These are phyloP conservation scores for Fusarium humuli DNA, from an alignment of 2,329 filamentous ascomycete species.

Conservation along the genomic window DNA sequence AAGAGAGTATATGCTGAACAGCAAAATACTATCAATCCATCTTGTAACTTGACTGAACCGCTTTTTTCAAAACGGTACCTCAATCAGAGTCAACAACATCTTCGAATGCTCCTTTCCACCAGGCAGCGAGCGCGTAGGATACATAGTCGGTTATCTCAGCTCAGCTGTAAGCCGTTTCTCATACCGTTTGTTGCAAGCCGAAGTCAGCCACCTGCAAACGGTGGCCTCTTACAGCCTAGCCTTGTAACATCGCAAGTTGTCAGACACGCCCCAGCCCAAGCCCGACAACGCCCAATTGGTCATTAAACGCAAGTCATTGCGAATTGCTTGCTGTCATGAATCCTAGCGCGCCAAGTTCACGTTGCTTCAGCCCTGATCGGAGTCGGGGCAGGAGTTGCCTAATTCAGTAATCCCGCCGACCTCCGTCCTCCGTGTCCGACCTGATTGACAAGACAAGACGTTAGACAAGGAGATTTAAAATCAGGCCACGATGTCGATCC, in stretches of 20 bases:
- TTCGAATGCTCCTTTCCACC: not conserved
- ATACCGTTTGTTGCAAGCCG: not conserved
- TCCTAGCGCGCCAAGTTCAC: not conserved
- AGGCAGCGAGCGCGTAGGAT: conserved; percentile 1
- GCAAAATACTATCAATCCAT: too few relatives aligned
- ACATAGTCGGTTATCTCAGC: not conserved
- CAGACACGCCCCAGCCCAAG: not conserved
- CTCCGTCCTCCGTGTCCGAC: not conserved
- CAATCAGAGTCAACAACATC: not conserved
- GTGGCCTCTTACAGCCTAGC: too few relatives aligned
- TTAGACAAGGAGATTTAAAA: not conserved
- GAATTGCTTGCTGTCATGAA: not conserved
- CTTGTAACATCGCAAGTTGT: not conserved
- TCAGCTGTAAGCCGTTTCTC: not conserved
- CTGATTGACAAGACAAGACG: not conserved
- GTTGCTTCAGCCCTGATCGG: not conserved
- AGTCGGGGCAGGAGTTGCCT: not conserved
- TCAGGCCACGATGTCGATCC: conserved; percentile 1
- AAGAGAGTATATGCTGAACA: too few relatives aligned
- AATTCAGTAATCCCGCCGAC: not conserved
- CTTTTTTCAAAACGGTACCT: too few relatives aligned
- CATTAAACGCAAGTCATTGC: not conserved
- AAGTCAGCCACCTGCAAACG: not conserved
- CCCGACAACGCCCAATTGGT: not conserved
- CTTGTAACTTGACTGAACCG: not conserved